Conservation (phyloP, 1,139 yeast genomes). For the Debaryomyces psychrophilus region DNA sequence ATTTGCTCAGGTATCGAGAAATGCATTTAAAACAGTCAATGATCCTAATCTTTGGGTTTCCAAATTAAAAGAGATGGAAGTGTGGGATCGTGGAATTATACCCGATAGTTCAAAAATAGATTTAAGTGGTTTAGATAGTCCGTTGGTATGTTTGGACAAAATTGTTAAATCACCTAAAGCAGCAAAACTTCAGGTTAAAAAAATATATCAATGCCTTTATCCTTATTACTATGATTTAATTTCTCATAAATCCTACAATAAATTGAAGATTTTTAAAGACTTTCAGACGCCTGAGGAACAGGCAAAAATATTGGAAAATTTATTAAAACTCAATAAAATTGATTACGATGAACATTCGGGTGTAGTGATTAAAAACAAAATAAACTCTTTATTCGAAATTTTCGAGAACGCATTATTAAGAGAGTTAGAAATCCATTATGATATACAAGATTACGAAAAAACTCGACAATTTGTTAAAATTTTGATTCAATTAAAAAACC, state of each 20-base stretch:
- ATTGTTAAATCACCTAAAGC: conserved; percentile 42
- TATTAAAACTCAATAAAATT: conserved; percentile 40
- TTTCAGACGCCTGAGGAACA: conserved; percentile 54
- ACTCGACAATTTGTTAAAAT: conserved; percentile 41
- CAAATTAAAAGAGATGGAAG: conserved; percentile 49
- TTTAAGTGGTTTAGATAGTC: conserved; percentile 19
- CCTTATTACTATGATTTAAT: conserved; percentile 53
- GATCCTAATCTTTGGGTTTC: conserved; percentile 55
- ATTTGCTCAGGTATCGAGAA: conserved; percentile 42
- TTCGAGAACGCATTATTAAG: conserved; percentile 73
- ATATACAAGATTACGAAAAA: conserved; percentile 48
- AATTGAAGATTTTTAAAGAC: conserved; percentile 49
- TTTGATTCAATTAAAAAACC: conserved; percentile 40
- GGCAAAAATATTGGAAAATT: conserved; percentile 44
- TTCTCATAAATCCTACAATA: conserved; percentile 50
- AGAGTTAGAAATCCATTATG: conserved; percentile 69
- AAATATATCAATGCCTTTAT: conserved; percentile 43
- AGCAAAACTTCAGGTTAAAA: conserved; percentile 49
- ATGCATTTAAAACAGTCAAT: conserved; percentile 40
- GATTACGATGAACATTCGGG: conserved; percentile 41
- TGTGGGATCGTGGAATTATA: conserved; percentile 41
- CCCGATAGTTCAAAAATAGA: not conserved
- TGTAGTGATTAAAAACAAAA: conserved; percentile 44
- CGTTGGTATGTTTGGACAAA: conserved; percentile 45
- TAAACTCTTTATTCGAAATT: conserved; percentile 64